phyloP scores from a whole-genome alignment of 176 grass and related monocot species.

The Oryza meyeriana region DNA sequence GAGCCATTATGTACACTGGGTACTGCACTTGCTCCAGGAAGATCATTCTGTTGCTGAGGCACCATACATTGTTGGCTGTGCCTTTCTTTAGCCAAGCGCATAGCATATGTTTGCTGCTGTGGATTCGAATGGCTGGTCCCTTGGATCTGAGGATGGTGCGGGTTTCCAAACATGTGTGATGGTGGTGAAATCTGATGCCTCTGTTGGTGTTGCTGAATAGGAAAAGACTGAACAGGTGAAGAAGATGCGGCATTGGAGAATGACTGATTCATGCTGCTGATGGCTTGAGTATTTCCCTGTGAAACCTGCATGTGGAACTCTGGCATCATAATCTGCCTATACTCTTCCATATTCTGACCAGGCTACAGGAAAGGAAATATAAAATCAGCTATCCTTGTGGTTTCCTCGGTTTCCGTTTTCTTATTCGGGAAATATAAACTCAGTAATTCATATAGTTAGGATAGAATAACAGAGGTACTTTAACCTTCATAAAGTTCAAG shows the following conservation, averaged over 20 bases:
- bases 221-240: constrained; percentile 54
- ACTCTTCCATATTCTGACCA: constrained; percentile 65
- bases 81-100: constrained; percentile 61
- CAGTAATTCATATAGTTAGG: neutral
- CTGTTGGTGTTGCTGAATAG: constrained; percentile 58
- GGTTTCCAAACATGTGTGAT: constrained; percentile 51
- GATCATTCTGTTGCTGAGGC: constrained; percentile 47
- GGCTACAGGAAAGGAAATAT: constrained; percentile 53
- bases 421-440: too few species aligned
- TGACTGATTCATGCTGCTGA: constrained; percentile 45
- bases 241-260: constrained; percentile 41
- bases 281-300: constrained; percentile 42
- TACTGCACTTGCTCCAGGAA: constrained; percentile 47
- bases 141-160: constrained; percentile 53
- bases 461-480: neutral
- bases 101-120: constrained; percentile 63
- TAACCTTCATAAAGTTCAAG: constrained; percentile 9
- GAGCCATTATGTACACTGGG: constrained; percentile 37
- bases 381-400: constrained; percentile 16
- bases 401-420: too few species aligned
- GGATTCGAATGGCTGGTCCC: constrained; percentile 52
- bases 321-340: constrained; percentile 60
- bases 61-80: constrained; percentile 46
- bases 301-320: constrained; percentile 62
- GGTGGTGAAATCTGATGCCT: constrained; percentile 57